These are phyloP conservation scores for Chlamydomonas incerta DNA, from an alignment of 139 green algal genomes.

Conservation along the genomic window DNA sequence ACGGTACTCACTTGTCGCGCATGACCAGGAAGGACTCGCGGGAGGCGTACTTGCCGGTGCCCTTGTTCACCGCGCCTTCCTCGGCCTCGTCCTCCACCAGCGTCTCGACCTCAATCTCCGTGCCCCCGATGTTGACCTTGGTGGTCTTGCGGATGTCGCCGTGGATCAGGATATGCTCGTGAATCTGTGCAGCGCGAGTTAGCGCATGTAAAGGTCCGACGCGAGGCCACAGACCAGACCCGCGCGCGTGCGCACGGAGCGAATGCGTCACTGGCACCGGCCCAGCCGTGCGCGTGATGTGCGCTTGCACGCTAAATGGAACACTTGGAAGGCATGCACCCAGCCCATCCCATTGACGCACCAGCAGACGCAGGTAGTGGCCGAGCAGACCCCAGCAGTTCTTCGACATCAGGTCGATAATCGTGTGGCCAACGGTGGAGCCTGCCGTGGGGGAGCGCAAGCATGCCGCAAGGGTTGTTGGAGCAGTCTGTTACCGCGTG, in stretches of 20 bases:
- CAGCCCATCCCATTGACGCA: background rate
- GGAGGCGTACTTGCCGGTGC: slow-evolving; percentile 53
- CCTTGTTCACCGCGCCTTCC: slow-evolving; percentile 43
- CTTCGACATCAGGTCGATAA: slow-evolving; percentile 75
- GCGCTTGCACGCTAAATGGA: too few relatives aligned
- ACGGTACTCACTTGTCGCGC: slow-evolving; percentile 33
- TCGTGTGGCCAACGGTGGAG: slow-evolving; percentile 46
- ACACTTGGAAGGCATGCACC: too few relatives aligned
- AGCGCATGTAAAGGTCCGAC: too few relatives aligned
- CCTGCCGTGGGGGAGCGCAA: too few relatives aligned
- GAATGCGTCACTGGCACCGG: too few relatives aligned
- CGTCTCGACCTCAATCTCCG: slow-evolving; percentile 60
- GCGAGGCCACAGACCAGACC: too few relatives aligned
- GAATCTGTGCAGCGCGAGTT: too few relatives aligned
- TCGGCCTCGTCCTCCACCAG: slow-evolving; percentile 58
- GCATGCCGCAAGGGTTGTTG: too few relatives aligned
- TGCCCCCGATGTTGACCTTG: slow-evolving; percentile 61
- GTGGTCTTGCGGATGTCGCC: slow-evolving; percentile 66
- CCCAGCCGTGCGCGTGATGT: too few relatives aligned
- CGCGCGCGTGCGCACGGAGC: too few relatives aligned
- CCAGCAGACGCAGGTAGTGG: slow-evolving; percentile 64
- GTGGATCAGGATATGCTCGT: slow-evolving; percentile 70
- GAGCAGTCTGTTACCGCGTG: too few relatives aligned
- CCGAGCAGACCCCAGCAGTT: slow-evolving; percentile 69
- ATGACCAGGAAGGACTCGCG: slow-evolving; percentile 65